These are phyloP conservation scores for Trichoderma virens DNA, from an alignment of 495 filamentous ascomycete species.

Conservation along the genomic window DNA sequence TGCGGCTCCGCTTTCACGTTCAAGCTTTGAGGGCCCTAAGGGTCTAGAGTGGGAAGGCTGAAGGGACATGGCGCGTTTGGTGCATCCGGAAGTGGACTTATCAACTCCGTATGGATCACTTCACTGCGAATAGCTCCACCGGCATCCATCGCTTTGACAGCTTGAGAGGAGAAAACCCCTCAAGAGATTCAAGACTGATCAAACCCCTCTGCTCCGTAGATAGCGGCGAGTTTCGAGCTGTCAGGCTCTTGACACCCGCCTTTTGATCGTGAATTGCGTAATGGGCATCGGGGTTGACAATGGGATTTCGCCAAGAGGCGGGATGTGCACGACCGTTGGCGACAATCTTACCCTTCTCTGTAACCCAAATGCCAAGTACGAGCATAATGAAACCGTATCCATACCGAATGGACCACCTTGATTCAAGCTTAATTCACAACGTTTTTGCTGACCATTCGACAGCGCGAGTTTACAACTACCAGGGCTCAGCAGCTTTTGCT, in stretches of 20 bases:
- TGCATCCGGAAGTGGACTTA: not conserved
- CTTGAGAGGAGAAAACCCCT: not conserved
- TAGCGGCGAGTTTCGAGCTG: not conserved
- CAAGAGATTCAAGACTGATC: not conserved
- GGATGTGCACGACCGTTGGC: no score
- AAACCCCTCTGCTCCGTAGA: not conserved
- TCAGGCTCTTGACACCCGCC: not conserved
- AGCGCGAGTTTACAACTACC: not conserved
- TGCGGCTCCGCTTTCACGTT: not conserved
- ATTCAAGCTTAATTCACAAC: not conserved
- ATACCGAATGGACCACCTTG: not conserved
- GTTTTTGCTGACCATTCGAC: not conserved
- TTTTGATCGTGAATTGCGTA: not conserved
- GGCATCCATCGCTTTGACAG: not conserved
- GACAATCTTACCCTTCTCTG: not conserved
- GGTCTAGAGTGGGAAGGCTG: not conserved
- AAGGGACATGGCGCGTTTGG: not conserved
- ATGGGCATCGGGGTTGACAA: no score
- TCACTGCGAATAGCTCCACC: not conserved
- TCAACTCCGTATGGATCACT: not conserved
- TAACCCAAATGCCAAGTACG: not conserved
- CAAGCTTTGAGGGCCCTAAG: not conserved
- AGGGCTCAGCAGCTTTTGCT: not conserved
- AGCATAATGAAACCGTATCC: not conserved
- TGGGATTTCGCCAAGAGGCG: no score